phyloP scores from a whole-genome alignment of 257 asterid species.

The Salvia hispanica region DNA sequence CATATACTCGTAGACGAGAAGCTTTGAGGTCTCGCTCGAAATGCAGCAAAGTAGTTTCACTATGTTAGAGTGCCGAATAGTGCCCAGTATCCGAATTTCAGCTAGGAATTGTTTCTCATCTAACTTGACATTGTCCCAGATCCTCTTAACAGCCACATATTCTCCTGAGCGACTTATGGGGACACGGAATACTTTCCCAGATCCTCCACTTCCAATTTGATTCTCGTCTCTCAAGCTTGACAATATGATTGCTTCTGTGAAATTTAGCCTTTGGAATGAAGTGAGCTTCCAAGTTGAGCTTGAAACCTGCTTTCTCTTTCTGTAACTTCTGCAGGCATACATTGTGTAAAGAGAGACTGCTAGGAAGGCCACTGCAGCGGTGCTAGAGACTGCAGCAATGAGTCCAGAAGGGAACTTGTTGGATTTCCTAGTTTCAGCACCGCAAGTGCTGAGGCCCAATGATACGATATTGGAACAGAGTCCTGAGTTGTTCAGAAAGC shows the following conservation, averaged over 20 bases:
- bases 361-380: slow-evolving; percentile 50
- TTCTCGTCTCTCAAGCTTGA: slow-evolving; percentile 57
- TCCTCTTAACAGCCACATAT: slow-evolving; percentile 77
- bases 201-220: slow-evolving; percentile 80
- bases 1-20: slow-evolving; percentile 82
- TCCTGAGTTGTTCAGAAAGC: slow-evolving; percentile 65
- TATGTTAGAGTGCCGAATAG: slow-evolving; percentile 69
- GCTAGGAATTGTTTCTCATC: slow-evolving; percentile 65
- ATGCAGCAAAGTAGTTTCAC: slow-evolving; percentile 81
- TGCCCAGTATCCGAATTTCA: slow-evolving; percentile 70
- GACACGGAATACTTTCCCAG: slow-evolving; percentile 76
- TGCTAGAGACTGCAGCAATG: slow-evolving; percentile 62
- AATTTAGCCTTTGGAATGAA: slow-evolving; percentile 69
- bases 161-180: slow-evolving; percentile 47
- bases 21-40: slow-evolving; percentile 54
- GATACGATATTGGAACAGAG: slow-evolving; percentile 59
- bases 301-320: slow-evolving; percentile 38
- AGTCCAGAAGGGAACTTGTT: slow-evolving; percentile 41
- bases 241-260: slow-evolving; percentile 62
- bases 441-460: slow-evolving; percentile 51
- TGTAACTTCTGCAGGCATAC: slow-evolving; percentile 46
- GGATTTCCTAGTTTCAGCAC: slow-evolving; percentile 29
- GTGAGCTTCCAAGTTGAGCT: slow-evolving; percentile 70
- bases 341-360: slow-evolving; percentile 46
- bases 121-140: slow-evolving; percentile 45